Evolutionary conservation across 768 basidiomycete genomes (phyloP), one percentile per base, ranked within the genome.

Genomic region (Dendrothele bispora): DNA sequence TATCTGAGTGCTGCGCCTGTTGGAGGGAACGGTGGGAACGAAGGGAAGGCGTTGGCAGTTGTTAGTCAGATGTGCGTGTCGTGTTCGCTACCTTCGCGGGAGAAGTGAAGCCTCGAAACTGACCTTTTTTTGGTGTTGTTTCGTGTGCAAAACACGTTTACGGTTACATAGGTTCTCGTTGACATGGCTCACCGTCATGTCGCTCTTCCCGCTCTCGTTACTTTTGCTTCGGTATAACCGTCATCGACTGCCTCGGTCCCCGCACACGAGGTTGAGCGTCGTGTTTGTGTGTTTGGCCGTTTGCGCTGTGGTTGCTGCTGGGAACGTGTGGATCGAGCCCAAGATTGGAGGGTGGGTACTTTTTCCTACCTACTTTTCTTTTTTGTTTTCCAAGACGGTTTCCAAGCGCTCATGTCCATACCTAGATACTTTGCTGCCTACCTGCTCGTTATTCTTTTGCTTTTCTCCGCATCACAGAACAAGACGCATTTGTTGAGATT

Each of bases 211-310:
- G 0, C 34, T 83, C 14, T 78, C 83, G 3, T 66, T 82, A 3
- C 58, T 87, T 4, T 51, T 86, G 4, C 66, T 88, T 22, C 81
- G 79, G 49, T 86, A 84, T 64, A 84, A 84, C 49, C 77, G 85
- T 15, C 79, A 80, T 15, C 76, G 82, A 26, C 62, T 88, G 3
- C 73, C 69, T 5, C 68, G 85, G 24, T 49, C 55, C 8, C 60
- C 61, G 3, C 64, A 54, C 15, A 74, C 80, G 5, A 63, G 72
- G 5, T 57, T 84, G 3, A 45, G 55, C 12, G 55, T 69, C 22
- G 67, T 83, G 26, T 49, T 77, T 11, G 46, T 69, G 11, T 68
- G 83, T 0, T 50, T 81, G 20, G 39, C 66, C 3, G 60, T 84
- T 6, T 67, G 72, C 0, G 50, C 63, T 0, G 61, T 66, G 1